Evolutionary conservation across 2,329 filamentous ascomycete genomes (phyloP).

Genomic region (Neocatenulostroma microsporum): DNA sequence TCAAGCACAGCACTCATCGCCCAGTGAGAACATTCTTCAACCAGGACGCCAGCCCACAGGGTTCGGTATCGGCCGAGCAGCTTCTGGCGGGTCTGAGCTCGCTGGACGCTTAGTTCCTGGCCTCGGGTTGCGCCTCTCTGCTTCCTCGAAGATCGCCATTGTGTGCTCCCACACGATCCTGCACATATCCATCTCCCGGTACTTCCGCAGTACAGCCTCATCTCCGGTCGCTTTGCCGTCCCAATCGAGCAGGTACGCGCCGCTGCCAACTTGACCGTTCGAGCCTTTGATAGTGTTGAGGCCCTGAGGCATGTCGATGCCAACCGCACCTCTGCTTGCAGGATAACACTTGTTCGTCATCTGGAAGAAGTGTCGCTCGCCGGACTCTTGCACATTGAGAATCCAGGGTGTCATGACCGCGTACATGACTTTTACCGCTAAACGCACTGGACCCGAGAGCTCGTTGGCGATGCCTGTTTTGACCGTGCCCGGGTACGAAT

Average conservation of each 20-base stretch:
- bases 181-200: slow-evolving; percentile 26
- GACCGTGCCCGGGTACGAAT: slow-evolving; percentile 43
- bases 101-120: slow-evolving; percentile 23
- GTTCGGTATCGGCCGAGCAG: slow-evolving; percentile 19
- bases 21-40: too few relatives aligned
- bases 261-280: slow-evolving; percentile 27
- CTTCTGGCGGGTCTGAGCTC: slow-evolving; percentile 19
- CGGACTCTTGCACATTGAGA: slow-evolving; percentile 35
- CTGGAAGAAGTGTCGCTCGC: slow-evolving; percentile 41
- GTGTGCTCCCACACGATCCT: slow-evolving; percentile 32
- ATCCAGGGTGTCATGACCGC: slow-evolving; percentile 33
- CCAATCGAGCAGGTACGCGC: slow-evolving; percentile 33
- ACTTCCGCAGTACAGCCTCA: slow-evolving; percentile 23
- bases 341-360: slow-evolving; percentile 31
- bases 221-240: slow-evolving; percentile 31
- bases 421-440: slow-evolving; percentile 29
- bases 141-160: slow-evolving; percentile 26
- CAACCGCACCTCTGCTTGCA: slow-evolving; percentile 17
- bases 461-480: slow-evolving; percentile 38
- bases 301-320: slow-evolving; percentile 24
- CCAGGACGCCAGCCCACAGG: slow-evolving; percentile 25
- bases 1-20: too few relatives aligned
- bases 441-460: slow-evolving; percentile 26
- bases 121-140: slow-evolving; percentile 19
- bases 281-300: slow-evolving; percentile 23